Base-by-base conservation (phyloP, 768 basidiomycete genomes). In the Mycena olivaceomarginata region DNA sequence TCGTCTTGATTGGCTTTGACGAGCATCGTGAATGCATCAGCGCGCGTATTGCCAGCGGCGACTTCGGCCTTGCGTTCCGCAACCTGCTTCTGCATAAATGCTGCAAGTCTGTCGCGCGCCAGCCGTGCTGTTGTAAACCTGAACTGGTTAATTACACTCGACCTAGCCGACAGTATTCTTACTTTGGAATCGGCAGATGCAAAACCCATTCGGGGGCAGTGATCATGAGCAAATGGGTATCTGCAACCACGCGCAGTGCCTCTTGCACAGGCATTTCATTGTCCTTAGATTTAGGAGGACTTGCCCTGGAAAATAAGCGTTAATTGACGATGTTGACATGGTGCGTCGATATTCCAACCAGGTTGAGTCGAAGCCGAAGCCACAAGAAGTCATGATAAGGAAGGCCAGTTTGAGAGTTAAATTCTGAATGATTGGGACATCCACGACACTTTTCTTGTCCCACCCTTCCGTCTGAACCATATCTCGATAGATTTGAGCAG, bases 1-100 rank as follows among this genome's bases (percentile, higher is more conserved):
- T 87, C 87, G 22, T 86, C 85, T 73, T 90, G 88, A 75, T 89
- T 90, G 0, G 90, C 89, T 68, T 86, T 46, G 18, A 91, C 86
- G 43, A 90, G 85, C 81, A 86, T 83, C 9, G 86, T 88, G 70
- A 90, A 90, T 3, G 83, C 86, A 75, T 89, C 87, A 5, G 66
- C 60, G 9, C 77, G 80, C 45, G 74, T 75, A 51, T 64, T 73
- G n/a, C 68, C 78, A 43, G 76, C 74, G 10, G 43, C 69, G n/a
- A 86, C 81, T 18, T 86, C 86, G 4, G 74, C 79, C 70, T 84
- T 88, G 16, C 87, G 83, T n/a, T 86, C 77, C 1, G 76, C 82
- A 0, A 89, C 83, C 67, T 89, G 86, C 1, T 76, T 77, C 4
- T 80, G 83, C 88, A 90, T 89, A 73, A 88, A 90, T 13, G 69